Conservation (phyloP, 768 basidiomycete species). For the Candolleomyces eurysporus region DNA sequence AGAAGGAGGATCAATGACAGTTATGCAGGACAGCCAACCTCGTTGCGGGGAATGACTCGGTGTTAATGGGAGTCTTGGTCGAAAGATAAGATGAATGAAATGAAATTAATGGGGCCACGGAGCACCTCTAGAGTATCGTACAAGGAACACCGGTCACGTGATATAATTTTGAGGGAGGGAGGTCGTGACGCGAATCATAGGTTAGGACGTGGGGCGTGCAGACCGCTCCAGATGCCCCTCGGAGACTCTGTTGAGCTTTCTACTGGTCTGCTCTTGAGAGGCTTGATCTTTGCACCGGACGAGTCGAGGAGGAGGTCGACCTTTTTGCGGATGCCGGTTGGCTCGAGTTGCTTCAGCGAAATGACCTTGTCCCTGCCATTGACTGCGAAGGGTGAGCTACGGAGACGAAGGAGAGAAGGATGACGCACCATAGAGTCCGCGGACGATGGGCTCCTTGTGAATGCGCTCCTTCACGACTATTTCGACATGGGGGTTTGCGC, state of each 20-base stretch:
- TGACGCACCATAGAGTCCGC: constrained; percentile 77
- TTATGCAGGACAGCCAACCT: constrained; percentile 29
- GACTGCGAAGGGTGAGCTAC: constrained; percentile 43
- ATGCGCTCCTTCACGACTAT: constrained; percentile 77
- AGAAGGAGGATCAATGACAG: constrained; percentile 23
- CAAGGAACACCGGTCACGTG: constrained; percentile 28
- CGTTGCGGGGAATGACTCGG: constrained; percentile 25
- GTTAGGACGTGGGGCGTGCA: constrained; percentile 71
- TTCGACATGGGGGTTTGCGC: constrained; percentile 78
- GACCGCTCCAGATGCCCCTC: constrained; percentile 87
- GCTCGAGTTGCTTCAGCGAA: constrained; percentile 71
- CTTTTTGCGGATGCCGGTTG: constrained; percentile 72
- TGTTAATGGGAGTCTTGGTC: constrained; percentile 1
- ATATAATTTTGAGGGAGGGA: constrained; percentile 16
- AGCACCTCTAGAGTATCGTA: constrained; percentile 17
- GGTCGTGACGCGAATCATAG: constrained; percentile 29
- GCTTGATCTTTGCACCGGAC: constrained; percentile 82
- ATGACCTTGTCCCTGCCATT: constrained; percentile 90
- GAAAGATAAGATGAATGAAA: constrained; percentile 17
- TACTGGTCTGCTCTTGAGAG: constrained; percentile 72
- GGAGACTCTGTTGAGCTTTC: constrained; percentile 78
- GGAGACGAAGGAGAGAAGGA: constrained; percentile 13
- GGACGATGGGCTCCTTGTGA: constrained; percentile 72
- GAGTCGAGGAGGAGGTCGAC: constrained; percentile 82
- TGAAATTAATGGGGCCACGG: constrained; percentile 23